These are phyloP conservation scores for Ceratocystis lukuohia DNA, from an alignment of 2,329 filamentous ascomycete species.

Conservation along the genomic window DNA sequence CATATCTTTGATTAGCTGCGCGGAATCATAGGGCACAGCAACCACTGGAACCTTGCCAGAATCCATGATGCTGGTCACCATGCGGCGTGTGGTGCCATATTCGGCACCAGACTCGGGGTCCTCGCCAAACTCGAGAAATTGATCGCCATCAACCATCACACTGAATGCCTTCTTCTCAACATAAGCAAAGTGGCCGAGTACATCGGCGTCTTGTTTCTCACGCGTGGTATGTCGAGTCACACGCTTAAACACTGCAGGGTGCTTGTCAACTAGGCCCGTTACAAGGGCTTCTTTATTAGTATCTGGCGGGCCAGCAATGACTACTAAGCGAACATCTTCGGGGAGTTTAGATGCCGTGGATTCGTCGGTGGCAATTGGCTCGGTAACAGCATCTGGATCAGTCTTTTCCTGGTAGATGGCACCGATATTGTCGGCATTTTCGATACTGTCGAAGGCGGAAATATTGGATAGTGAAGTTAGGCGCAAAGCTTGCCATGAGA, in stretches of 20 bases:
- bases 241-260: conserved; percentile 50
- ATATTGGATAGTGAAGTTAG: conserved; percentile 64
- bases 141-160: conserved; percentile 45
- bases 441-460: conserved; percentile 71
- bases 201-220: conserved; percentile 36
- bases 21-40: conserved; percentile 20
- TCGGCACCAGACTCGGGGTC: conserved; percentile 31
- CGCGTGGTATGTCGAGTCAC: conserved; percentile 44
- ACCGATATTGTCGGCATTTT: conserved; percentile 60
- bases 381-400: conserved; percentile 14
- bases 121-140: conserved; percentile 43
- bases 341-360: conserved; percentile 28
- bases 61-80: conserved; percentile 38
- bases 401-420: conserved; percentile 37
- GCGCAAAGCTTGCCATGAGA: conserved; percentile 78
- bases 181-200: conserved; percentile 41
- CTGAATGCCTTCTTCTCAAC: conserved; percentile 44
- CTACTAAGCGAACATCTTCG: conserved; percentile 41
- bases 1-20: conserved; percentile 43
- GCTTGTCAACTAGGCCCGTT: conserved; percentile 47
- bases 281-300: conserved; percentile 51
- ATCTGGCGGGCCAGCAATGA: conserved; percentile 53
- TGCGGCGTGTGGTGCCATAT: conserved; percentile 45
- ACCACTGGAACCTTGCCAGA: conserved; percentile 47
- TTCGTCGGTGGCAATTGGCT: background rate